Evolutionary conservation across 2,329 filamentous ascomycete species (phyloP), one percentile per base, ranked within the genome.

Genomic region (Grosmannia huntii): DNA sequence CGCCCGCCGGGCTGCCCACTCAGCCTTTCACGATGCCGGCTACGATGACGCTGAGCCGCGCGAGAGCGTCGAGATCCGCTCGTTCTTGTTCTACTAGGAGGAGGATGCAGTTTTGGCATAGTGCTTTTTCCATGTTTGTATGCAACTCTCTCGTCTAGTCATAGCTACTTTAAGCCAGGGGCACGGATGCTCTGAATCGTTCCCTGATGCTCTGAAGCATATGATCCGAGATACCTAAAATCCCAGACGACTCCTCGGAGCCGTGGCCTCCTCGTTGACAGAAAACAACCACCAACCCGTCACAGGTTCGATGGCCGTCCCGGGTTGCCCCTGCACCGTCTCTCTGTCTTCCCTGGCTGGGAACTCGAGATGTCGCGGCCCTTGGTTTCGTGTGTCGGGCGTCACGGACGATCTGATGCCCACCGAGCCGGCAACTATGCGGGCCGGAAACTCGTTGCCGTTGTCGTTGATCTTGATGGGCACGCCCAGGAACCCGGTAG

Each of bases 41-140:
- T 60, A 66, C 55, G 63, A 71, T n/a, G 73, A 73, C 25, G 71
- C 70, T 51, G 65, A 69, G 5, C 65, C 70, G 38, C 70, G 79
- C 60, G 74, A 81, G 70, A 83, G 79, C 67, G 78, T 83, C 61
- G 81, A 83, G 67, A 70, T 82, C 5, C 66, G 80, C 60, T 72
- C 74, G 2, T 67, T 82, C 63, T 75, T 81, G 3, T 80, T 81
- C 59, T 75, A 78, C 64, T 65, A 57, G 21, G 6, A 5, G 21
- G 16, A 28, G 4, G 21, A 10, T 4, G 41, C 5, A 44, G 1
- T 44, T 14, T 11, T 44, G 41, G 41, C 16, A 33, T 27, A 16
- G 4, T 14, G 27, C 1, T 9, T 6, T 21, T n/a, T n/a, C 50
- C 7, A 3, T 19, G 19, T 28, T 52, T 52, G 4, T n/a, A 31